Conservation (phyloP, 176 grass and related monocot species). For the Poa annua region DNA sequence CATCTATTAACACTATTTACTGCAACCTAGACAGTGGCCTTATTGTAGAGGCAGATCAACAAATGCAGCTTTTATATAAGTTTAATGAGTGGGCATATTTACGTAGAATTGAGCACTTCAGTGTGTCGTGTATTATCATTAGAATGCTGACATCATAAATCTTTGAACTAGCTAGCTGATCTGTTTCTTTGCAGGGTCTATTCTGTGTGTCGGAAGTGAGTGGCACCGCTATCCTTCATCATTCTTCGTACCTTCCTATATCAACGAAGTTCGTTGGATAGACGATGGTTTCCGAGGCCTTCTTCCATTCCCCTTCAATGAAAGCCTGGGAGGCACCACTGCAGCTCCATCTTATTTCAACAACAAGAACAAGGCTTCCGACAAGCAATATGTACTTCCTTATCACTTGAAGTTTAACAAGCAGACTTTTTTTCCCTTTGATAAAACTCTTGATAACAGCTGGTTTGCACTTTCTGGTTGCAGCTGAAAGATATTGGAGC, state of each 20-base stretch:
- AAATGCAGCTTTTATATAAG: neutral
- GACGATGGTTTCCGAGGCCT: conserved; percentile 94
- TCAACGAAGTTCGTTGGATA: conserved; percentile 91
- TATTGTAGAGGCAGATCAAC: conserved; percentile 19
- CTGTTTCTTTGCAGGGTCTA: conserved; percentile 59
- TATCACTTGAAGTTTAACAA: neutral
- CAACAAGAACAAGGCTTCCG: conserved; percentile 78
- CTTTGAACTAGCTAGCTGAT: conserved; percentile 8
- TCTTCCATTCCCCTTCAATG: conserved; percentile 94
- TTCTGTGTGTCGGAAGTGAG: conserved; percentile 87
- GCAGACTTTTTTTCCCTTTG: conserved; percentile 6
- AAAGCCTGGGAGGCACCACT: conserved; percentile 81
- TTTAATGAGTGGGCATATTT: neutral
- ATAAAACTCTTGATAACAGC: neutral
- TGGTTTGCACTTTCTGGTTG: conserved; percentile 4
- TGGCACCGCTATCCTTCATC: conserved; percentile 98
- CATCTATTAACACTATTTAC: neutral
- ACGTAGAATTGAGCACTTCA: neutral
- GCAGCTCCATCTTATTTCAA: conserved; percentile 93
- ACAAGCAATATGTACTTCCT: conserved; percentile 81
- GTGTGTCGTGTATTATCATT: conserved; percentile 4
- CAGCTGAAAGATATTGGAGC: conserved; percentile 72
- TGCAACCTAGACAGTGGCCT: neutral
- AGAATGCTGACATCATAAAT: neutral
- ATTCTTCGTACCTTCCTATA: conserved; percentile 85